phyloP scores from a whole-genome alignment of 2,329 filamentous ascomycete genomes.

The Fusarium sp. region DNA sequence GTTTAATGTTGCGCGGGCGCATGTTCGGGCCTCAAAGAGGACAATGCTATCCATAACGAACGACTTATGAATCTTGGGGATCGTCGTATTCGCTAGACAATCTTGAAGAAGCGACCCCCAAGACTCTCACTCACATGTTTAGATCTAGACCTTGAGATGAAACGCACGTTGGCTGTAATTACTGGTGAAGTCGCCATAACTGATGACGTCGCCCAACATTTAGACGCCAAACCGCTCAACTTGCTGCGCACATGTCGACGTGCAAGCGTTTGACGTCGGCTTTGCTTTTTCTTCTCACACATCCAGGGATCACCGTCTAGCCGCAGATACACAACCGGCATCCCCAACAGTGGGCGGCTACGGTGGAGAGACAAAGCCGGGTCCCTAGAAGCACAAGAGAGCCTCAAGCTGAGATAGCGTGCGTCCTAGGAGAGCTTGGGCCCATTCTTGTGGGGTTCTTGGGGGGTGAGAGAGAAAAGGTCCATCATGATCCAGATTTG shows the following conservation, averaged over 20 bases:
- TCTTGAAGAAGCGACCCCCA: background rate
- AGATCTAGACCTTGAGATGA: background rate
- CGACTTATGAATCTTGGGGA: background rate
- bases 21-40: background rate
- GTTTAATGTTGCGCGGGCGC: too few species aligned
- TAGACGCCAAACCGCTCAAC: background rate
- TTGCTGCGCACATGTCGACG: conserved; percentile 1
- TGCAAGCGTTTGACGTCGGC: background rate
- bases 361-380: background rate
- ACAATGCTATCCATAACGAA: background rate
- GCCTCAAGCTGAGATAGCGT: conserved; percentile 24
- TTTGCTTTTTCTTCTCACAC: background rate
- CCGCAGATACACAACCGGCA: background rate
- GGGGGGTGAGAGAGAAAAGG: background rate
- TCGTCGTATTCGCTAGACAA: conserved; percentile 1
- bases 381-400: conserved; percentile 13
- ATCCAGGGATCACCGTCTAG: background rate
- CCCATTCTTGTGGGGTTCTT: conserved; percentile 3
- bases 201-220: conserved; percentile 23
- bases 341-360: background rate
- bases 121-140: background rate
- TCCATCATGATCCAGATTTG: conserved; percentile 4
- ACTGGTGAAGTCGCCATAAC: background rate
- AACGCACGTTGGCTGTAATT: conserved; percentile 17
- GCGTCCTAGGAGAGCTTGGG: conserved; percentile 1